Conservation (phyloP, 345 rosid species). For the Turritis glabra region DNA sequence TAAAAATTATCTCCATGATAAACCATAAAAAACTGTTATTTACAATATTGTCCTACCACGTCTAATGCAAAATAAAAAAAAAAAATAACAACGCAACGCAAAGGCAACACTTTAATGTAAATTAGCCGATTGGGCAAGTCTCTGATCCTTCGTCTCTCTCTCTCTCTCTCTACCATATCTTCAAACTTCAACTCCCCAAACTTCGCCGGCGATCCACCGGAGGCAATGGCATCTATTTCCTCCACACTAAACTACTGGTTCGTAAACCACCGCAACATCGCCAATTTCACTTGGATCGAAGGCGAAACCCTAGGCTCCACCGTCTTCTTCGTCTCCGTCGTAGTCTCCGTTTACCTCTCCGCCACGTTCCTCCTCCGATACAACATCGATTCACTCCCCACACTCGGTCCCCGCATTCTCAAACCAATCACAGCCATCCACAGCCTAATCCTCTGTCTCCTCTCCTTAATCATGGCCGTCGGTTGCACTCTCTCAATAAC, state of each 20-base stretch:
- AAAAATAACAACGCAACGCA: too few relatives aligned
- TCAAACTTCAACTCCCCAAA: background rate
- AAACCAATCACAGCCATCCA: constrained; percentile 78
- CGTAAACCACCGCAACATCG: constrained; percentile 58
- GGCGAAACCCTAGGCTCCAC: constrained; percentile 64
- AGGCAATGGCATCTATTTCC: constrained; percentile 25
- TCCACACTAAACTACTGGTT: constrained; percentile 51
- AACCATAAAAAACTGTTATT: background rate
- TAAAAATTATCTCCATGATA: too few relatives aligned
- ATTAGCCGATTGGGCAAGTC: background rate
- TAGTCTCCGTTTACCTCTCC: constrained; percentile 53
- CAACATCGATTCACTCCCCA: constrained; percentile 28
- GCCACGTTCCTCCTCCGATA: constrained; percentile 55
- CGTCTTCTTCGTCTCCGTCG: constrained; percentile 46
- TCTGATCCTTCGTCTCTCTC: background rate
- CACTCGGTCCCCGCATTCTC: constrained; percentile 43
- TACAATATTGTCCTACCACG: background rate
- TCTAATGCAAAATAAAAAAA: too few relatives aligned
- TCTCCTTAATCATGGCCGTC: constrained; percentile 72
- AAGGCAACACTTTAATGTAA: background rate
- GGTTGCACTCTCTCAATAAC: constrained; percentile 63
- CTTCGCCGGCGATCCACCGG: background rate
- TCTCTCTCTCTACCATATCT: background rate
- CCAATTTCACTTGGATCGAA: constrained; percentile 56
- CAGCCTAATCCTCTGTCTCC: constrained; percentile 58